Percentiles rank a stretch among this genome's conserved stretches.
Evolutionary conservation across 192 early-diverging fungal species (phyloP).

Genomic region (Mortierella claussenii): DNA sequence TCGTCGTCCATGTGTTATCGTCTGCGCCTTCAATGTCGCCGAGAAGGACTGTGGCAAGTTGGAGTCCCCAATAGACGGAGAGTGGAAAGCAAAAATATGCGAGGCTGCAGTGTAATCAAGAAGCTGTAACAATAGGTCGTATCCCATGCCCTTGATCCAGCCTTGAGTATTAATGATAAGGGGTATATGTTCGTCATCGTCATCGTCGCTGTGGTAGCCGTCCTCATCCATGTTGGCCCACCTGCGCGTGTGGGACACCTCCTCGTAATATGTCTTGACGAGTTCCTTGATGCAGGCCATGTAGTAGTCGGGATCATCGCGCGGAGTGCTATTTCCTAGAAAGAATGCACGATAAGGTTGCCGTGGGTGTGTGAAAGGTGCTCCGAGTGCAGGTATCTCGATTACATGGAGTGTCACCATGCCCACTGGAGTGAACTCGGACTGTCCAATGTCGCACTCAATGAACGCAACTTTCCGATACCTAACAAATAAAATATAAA

Average conservation of each 20-base stretch:
- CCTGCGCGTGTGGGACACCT: constrained; percentile 45
- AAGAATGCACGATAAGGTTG: constrained; percentile 76
- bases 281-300: constrained; percentile 73
- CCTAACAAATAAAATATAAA: too few species aligned
- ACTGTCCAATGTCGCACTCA: constrained; percentile 94
- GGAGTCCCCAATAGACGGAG: constrained; percentile 29
- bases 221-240: constrained; percentile 32
- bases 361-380: constrained; percentile 83
- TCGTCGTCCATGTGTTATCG: constrained; percentile 6
- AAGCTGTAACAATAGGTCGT: constrained; percentile 81
- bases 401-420: constrained; percentile 83
- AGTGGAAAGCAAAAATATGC: constrained; percentile 72
- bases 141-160: constrained; percentile 91
- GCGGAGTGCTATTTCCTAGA: constrained; percentile 80
- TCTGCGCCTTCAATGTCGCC: constrained; percentile 50
- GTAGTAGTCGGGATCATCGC: constrained; percentile 87
- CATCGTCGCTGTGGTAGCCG: constrained; percentile 39
- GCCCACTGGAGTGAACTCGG: constrained; percentile 87
- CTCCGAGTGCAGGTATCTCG: constrained; percentile 76
- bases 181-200: constrained; percentile 65
- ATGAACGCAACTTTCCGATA: constrained; percentile 81
- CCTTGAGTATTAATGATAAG: constrained; percentile 97
- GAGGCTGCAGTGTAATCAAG: constrained; percentile 71
- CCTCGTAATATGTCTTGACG: constrained; percentile 63
- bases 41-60: constrained; percentile 60